A percentile compares a stretch with the other conserved stretches of the same genome.
Conservation (phyloP, 345 rosid species). For the Eucalyptus regnans region DNA sequence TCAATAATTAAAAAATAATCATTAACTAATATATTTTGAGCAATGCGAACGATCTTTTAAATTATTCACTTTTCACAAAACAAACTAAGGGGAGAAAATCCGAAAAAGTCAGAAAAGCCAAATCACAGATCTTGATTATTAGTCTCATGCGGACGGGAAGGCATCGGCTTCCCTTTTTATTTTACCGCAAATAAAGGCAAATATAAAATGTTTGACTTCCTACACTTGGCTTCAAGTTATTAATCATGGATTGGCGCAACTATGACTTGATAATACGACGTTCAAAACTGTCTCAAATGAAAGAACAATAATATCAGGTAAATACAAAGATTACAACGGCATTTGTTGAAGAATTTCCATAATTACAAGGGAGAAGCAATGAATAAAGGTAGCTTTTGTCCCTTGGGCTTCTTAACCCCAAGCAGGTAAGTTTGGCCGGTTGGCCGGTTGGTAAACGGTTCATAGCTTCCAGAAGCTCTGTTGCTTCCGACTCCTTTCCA, state of each 20-base stretch:
- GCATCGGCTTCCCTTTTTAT: background rate
- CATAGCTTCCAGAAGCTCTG: too few relatives aligned
- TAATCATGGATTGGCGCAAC: background rate
- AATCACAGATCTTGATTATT: background rate
- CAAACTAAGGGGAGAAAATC: background rate
- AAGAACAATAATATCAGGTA: background rate
- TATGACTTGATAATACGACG: background rate
- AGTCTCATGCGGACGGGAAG: background rate
- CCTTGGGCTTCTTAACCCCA: background rate
- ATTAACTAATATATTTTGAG: background rate
- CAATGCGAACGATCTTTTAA: background rate
- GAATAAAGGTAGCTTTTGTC: background rate
- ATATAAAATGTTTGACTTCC: background rate
- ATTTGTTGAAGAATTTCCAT: background rate
- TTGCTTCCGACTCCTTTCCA: too few relatives aligned
- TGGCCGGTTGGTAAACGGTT: too few relatives aligned
- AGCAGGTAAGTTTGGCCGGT: too few relatives aligned
- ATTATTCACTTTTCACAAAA: background rate
- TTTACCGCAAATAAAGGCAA: background rate
- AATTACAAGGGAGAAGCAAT: background rate
- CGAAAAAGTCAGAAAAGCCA: background rate
- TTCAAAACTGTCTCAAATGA: background rate
- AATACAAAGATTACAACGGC: background rate
- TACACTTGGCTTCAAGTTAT: background rate
- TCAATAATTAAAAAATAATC: background rate